Evolutionary conservation across 2,329 filamentous ascomycete species (phyloP).

Genomic region (Ceratocystis ficicola): DNA sequence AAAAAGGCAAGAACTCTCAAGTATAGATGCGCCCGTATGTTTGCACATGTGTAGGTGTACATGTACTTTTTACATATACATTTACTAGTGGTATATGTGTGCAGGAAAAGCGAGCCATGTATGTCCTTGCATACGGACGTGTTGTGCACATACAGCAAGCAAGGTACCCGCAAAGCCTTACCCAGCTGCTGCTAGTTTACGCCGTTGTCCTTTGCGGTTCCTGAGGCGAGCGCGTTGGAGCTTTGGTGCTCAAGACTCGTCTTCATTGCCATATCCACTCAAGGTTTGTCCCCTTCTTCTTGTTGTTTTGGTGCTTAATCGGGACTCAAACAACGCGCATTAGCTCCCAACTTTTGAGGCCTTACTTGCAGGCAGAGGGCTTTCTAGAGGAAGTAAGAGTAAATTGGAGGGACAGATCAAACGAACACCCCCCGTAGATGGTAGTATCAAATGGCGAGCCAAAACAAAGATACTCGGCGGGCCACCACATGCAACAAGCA

Average conservation of each 20-base stretch:
- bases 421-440: not conserved
- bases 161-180: constrained; percentile 9
- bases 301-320: not conserved
- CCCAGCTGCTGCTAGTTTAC: not conserved
- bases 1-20: not conserved
- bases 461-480: no score
- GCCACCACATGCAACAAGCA: not conserved
- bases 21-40: not conserved
- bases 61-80: not conserved
- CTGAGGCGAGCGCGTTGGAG: constrained; percentile 5
- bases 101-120: not conserved
- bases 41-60: not conserved
- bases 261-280: not conserved
- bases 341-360: not conserved
- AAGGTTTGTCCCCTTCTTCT: not conserved
- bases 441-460: no score
- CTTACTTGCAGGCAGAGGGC: not conserved
- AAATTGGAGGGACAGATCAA: not conserved
- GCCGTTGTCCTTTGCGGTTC: constrained; percentile 12
- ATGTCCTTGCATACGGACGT: not conserved
- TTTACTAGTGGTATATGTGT: not conserved
- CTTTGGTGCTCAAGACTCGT: constrained; percentile 5
- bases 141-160: not conserved
- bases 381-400: not conserved
- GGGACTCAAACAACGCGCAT: not conserved